Evolutionary conservation across 352 stramenopile species (phyloP), one percentile per base, ranked within the genome.

Genomic region (Peronosclerospora sorghi): DNA sequence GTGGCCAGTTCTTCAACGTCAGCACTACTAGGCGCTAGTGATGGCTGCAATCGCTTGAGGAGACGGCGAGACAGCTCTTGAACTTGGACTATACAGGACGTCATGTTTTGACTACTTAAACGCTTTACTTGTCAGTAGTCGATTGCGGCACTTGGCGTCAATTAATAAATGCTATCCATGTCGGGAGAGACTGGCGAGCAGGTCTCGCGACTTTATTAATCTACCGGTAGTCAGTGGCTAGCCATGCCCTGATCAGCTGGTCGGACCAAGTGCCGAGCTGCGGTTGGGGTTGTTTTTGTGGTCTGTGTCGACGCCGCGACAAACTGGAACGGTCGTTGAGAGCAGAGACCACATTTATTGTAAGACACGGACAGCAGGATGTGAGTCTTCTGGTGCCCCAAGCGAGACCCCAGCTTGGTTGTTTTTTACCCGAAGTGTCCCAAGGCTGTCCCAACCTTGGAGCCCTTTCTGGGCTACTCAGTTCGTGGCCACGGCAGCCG

Each of bases 21-120:
- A 8, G 44, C 37, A 8, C 35, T 26, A 13, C 29, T 29, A 12
- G 48, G 12, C 18, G 58, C 18, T 6, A 73, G 47, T 35, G 67
- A 62, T 24, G 63, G 62, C 20, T 64, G 56, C 44, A 73, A 37
- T 26, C 65, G 65, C 59, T 76, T 76, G 20, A 71, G 51, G 8
- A 76, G 40, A 35, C 56, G 58, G 21, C 47, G 48, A 8, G 60
- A 54, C 4, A 71, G 45, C 19, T 70, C 59, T 35, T 57, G 56
- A 43, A 70, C 54, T 49, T 64, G 59, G 37, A 68, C 56, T 13
- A 81, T 45, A 39, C 67, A 77, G 26, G 71, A 79, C 28, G 65
- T 67, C 67, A 78, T 65, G 9, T 45, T 2, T 35, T n/a, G 12
- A 35, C 13, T 7, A 35, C 5, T 7, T 19, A 17, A 18, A 13